Evolutionary conservation across 495 filamentous ascomycete species (phyloP), one percentile per base, ranked within the genome.

Genomic region (Aspergillus haitiensis): DNA sequence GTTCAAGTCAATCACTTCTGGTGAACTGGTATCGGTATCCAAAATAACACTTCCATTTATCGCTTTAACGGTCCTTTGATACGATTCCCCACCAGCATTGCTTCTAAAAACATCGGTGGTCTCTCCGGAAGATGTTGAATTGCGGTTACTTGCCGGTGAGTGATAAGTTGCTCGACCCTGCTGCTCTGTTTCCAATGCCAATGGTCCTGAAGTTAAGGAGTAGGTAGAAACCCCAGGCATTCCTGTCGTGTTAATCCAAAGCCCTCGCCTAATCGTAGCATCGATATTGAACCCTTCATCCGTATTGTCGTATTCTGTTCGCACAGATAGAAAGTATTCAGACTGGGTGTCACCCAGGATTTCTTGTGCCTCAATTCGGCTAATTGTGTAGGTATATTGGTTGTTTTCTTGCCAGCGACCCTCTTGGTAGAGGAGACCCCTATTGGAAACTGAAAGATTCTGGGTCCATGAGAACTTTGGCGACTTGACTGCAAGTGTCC

Each of bases 401-500:
- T 75, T 74, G 56, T 84, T 91, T 50, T 78, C 60, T 66, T 92
- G 86, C 50, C 80, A 77, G 54, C 82, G 82, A 15, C 88, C 89
- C 42, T 80, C 68, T 40, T 77, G 75, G 8, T 80, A 81, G 48
- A 90, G 71, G 18, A 74, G 67, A n/a, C 86, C 87, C 27, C 74
- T 70, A 62, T 89, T 92, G 0, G 64, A 69, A 55, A 75, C 89
- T 0, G 69, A 69, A 5, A 91, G 76, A 0, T 62, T 73, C 64
- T 95, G 91, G 0, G 68, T 74, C 91, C 91, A 95, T 6, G 75
- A 67, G 16, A 71, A 76, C 0, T 71, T 37, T 0, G 69, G 60
- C 13, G 86, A 84, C 11, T 68, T 73, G 15, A 88, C 72, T 3
- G 67, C 80, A 13, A 94, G 68, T 5, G 68, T 70, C 31, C 92